Conservation (phyloP, 345 rosid species). For the Garcia nutans region DNA sequence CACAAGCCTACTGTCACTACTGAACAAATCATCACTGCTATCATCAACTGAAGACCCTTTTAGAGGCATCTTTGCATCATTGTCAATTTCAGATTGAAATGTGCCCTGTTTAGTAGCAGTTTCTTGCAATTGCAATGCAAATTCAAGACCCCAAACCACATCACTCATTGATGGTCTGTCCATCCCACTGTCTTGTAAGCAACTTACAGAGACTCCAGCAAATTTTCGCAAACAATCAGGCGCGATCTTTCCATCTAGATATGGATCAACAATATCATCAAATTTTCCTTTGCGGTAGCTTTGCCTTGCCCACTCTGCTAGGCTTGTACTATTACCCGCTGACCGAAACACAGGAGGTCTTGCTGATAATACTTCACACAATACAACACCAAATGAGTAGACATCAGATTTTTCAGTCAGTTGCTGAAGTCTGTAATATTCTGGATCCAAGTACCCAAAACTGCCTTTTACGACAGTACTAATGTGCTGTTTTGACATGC, state of each 20-base stretch:
- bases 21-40: background rate
- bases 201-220: slow-evolving; percentile 4
- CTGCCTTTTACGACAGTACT: slow-evolving; percentile 43
- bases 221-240: slow-evolving; percentile 15
- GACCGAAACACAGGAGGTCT: slow-evolving; percentile 2
- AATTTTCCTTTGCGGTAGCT: slow-evolving; percentile 10
- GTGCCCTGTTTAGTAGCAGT: background rate
- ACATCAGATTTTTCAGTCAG: slow-evolving; percentile 40
- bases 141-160: slow-evolving; percentile 10
- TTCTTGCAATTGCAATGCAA: background rate
- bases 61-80: background rate
- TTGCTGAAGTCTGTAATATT: slow-evolving; percentile 30
- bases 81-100: background rate
- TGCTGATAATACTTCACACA: slow-evolving; percentile 12
- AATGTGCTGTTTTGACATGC: slow-evolving; percentile 26
- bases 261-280: slow-evolving; percentile 6
- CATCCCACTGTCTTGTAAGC: background rate
- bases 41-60: background rate
- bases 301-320: slow-evolving; percentile 10
- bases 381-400: slow-evolving; percentile 14
- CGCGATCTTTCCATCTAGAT: slow-evolving; percentile 8
- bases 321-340: background rate
- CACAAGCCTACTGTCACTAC: background rate
- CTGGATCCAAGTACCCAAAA: slow-evolving; percentile 42
- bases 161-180: slow-evolving; percentile 14